These are phyloP conservation scores for Neofusicoccum parvum DNA, from an alignment of 2,329 filamentous ascomycete species.

Conservation along the genomic window DNA sequence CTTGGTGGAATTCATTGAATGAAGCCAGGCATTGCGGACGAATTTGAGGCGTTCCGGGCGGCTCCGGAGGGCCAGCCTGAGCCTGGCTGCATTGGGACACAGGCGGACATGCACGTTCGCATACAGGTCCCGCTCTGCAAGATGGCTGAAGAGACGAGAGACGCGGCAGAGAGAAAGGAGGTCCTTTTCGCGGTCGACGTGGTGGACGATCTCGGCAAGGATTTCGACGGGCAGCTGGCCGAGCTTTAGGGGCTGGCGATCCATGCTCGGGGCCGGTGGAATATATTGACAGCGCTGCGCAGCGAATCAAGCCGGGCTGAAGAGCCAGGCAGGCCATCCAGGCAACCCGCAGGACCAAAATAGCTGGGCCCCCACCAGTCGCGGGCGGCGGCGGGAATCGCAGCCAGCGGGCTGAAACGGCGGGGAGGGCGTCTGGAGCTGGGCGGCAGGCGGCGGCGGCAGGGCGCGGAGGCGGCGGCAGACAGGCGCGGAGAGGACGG, in stretches of 20 bases:
- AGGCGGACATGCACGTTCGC: background rate
- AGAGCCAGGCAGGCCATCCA: background rate
- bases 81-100: background rate
- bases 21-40: background rate
- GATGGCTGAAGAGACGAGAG: background rate
- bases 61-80: background rate
- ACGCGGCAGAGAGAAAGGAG: background rate
- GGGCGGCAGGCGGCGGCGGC: background rate
- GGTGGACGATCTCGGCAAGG: background rate
- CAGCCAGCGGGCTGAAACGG: background rate
- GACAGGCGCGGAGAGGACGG: background rate
- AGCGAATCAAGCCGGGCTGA: background rate
- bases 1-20: background rate
- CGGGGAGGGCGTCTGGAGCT: background rate
- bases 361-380: background rate
- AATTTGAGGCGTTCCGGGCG: background rate
- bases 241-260: background rate
- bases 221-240: background rate
- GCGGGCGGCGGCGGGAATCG: background rate
- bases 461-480: background rate
- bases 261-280: background rate
- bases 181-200: background rate
- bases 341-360: background rate
- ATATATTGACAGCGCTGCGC: background rate
- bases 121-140: background rate